Conservation (phyloP, 305 asterid genomes). For the Stenogyne calaminthoides region DNA sequence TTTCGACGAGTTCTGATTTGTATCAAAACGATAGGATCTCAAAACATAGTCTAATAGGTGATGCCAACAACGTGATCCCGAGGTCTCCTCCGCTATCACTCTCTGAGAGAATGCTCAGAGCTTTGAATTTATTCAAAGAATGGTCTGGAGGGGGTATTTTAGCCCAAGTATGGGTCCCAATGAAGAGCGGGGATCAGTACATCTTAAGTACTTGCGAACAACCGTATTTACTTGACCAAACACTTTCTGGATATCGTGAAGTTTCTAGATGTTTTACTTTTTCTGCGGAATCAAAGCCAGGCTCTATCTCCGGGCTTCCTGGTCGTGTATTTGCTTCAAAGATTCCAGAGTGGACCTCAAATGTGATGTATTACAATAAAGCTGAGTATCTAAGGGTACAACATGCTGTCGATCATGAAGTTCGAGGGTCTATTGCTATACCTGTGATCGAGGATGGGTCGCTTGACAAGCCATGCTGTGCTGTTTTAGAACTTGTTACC, state of each 20-base stretch:
- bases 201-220: slow-evolving; percentile 82
- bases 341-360: slow-evolving; percentile 97
- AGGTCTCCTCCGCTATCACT: slow-evolving; percentile 54
- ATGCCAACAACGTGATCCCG: slow-evolving; percentile 39
- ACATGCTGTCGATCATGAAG: slow-evolving; percentile 71
- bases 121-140: slow-evolving; percentile 69
- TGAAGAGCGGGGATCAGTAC: slow-evolving; percentile 55
- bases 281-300: slow-evolving; percentile 58
- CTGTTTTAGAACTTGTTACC: slow-evolving; percentile 86
- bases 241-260: slow-evolving; percentile 90
- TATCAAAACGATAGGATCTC: slow-evolving; percentile 37
- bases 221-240: slow-evolving; percentile 81
- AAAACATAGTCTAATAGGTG: slow-evolving; percentile 23
- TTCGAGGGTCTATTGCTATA: slow-evolving; percentile 87
- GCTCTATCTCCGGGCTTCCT: slow-evolving; percentile 74
- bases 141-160: slow-evolving; percentile 77
- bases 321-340: slow-evolving; percentile 86
- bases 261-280: slow-evolving; percentile 80
- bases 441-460: slow-evolving; percentile 75
- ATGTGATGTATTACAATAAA: slow-evolving; percentile 66
- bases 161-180: slow-evolving; percentile 91
- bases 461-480: slow-evolving; percentile 64
- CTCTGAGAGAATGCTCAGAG: slow-evolving; percentile 75
- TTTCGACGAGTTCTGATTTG: slow-evolving; percentile 37
- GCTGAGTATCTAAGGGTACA: slow-evolving; percentile 75